These are phyloP conservation scores for Pycnococcus provasolii DNA, from an alignment of 139 green algal genomes.

Conservation along the genomic window DNA sequence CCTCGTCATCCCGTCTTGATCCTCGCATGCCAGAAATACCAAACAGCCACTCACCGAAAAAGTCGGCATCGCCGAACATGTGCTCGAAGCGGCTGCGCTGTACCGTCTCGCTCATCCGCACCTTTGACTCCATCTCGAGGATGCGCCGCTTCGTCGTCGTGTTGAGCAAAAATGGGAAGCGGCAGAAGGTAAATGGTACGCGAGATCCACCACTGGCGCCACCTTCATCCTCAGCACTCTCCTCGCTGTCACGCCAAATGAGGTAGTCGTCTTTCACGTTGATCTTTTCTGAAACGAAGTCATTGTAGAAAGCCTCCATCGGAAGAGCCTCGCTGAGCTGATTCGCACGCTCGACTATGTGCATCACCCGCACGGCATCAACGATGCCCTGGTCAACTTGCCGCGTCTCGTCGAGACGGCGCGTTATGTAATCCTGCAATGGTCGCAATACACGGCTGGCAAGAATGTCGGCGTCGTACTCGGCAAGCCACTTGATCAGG, in stretches of 20 bases:
- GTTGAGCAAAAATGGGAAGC: slow-evolving; percentile 63
- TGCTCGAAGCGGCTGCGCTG: not conserved
- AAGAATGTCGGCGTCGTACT: too few relatives aligned
- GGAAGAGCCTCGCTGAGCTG: too few relatives aligned
- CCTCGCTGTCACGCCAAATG: slow-evolving; percentile 40
- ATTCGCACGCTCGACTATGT: too few relatives aligned
- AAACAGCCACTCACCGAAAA: not conserved
- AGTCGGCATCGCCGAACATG: slow-evolving; percentile 29
- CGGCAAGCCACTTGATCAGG: too few relatives aligned
- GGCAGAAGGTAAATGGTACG: slow-evolving; percentile 51
- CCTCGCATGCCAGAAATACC: too few relatives aligned
- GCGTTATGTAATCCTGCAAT: too few relatives aligned
- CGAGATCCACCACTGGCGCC: not conserved
- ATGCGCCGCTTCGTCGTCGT: slow-evolving; percentile 45
- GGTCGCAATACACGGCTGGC: too few relatives aligned
- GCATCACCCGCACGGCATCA: too few relatives aligned
- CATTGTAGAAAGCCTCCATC: too few relatives aligned
- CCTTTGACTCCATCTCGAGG: slow-evolving; percentile 55
- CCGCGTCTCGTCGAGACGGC: too few relatives aligned
- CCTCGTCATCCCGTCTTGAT: too few relatives aligned
- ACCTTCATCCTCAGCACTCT: not conserved
- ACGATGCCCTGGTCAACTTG: too few relatives aligned
- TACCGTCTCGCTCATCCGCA: slow-evolving; percentile 14
- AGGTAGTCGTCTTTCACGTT: slow-evolving; percentile 59
- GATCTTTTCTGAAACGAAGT: slow-evolving; percentile 43